Conservation (phyloP, 2,329 filamentous ascomycete species). For the Gliomastix tumulicola region DNA sequence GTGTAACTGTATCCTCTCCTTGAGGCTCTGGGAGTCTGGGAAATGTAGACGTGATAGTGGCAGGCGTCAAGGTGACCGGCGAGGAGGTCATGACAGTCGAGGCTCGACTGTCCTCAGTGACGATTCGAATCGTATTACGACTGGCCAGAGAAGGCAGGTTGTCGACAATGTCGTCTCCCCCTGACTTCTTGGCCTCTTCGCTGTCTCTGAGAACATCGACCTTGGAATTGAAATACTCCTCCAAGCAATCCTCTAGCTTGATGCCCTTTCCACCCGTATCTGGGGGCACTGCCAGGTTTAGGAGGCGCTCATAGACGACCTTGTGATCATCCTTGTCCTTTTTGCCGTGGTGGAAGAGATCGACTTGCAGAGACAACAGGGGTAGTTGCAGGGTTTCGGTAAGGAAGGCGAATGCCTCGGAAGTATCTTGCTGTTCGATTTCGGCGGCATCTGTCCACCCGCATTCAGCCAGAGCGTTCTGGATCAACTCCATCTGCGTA, state of each 20-base stretch:
- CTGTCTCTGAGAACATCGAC: slow-evolving; percentile 81
- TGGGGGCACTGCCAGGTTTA: slow-evolving; percentile 85
- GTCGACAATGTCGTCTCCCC: slow-evolving; percentile 14
- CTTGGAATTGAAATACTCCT: slow-evolving; percentile 89
- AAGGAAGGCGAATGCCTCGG: slow-evolving; percentile 92
- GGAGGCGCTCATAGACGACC: slow-evolving; percentile 81
- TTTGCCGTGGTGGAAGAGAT: slow-evolving; percentile 87
- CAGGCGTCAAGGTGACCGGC: slow-evolving; percentile 18
- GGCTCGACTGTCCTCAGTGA: slow-evolving; percentile 20
- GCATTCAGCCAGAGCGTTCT: slow-evolving; percentile 74
- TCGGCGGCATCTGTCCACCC: slow-evolving; percentile 79
- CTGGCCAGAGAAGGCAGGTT: slow-evolving; percentile 14
- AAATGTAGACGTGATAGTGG: slow-evolving; percentile 4
- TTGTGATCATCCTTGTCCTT: slow-evolving; percentile 87
- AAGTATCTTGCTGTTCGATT: slow-evolving; percentile 86
- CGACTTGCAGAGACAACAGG: slow-evolving; percentile 83
- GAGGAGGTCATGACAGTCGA: slow-evolving; percentile 24
- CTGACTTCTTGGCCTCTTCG: slow-evolving; percentile 42
- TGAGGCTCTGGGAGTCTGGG: not conserved
- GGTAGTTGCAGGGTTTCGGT: slow-evolving; percentile 85
- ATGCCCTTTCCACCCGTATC: slow-evolving; percentile 64
- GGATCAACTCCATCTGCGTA: slow-evolving; percentile 67
- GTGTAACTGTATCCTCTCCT: not conserved
- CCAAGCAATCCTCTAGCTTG: slow-evolving; percentile 83
- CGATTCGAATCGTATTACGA: slow-evolving; percentile 24